These are phyloP conservation scores for Solanum infundibuliforme DNA, from an alignment of 257 asterid species.

Conservation along the genomic window DNA sequence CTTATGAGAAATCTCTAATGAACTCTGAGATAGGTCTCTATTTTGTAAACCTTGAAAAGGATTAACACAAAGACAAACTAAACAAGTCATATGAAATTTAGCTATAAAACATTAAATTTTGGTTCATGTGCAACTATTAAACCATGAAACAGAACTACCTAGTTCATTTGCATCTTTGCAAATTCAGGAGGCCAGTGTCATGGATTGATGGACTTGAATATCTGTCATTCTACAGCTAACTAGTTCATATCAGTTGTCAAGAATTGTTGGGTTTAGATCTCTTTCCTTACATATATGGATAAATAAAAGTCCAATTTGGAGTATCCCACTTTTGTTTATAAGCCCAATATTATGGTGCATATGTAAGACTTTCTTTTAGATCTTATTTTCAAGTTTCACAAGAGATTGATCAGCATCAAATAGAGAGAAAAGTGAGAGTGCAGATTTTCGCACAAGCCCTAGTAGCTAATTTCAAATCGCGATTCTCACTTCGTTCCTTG, in stretches of 20 bases:
- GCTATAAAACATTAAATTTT: not conserved
- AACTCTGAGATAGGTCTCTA: not conserved
- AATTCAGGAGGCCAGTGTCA: not conserved
- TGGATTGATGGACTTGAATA: not conserved
- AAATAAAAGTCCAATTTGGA: too few relatives aligned
- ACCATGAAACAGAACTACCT: not conserved
- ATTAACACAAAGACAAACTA: not conserved
- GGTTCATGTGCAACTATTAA: not conserved
- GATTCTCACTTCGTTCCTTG: too few relatives aligned
- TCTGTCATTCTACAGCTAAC: not conserved
- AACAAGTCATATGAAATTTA: not conserved
- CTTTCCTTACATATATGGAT: too few relatives aligned
- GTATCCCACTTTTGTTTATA: too few relatives aligned
- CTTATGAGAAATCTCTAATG: not conserved
- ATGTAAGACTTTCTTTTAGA: too few relatives aligned
- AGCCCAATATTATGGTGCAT: too few relatives aligned
- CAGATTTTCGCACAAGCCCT: too few relatives aligned
- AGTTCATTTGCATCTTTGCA: not conserved
- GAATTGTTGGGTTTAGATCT: too few relatives aligned
- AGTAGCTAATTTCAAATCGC: too few relatives aligned
- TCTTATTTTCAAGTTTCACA: too few relatives aligned
- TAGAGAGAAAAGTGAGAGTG: too few relatives aligned
- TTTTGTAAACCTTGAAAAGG: not conserved
- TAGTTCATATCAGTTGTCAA: not conserved
- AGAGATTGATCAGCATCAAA: too few relatives aligned